Percentiles rank a stretch among this genome's conserved stretches.
phyloP scores from a whole-genome alignment of 2,329 filamentous ascomycete genomes.

The Chrysoporthe deuterocubensis region DNA sequence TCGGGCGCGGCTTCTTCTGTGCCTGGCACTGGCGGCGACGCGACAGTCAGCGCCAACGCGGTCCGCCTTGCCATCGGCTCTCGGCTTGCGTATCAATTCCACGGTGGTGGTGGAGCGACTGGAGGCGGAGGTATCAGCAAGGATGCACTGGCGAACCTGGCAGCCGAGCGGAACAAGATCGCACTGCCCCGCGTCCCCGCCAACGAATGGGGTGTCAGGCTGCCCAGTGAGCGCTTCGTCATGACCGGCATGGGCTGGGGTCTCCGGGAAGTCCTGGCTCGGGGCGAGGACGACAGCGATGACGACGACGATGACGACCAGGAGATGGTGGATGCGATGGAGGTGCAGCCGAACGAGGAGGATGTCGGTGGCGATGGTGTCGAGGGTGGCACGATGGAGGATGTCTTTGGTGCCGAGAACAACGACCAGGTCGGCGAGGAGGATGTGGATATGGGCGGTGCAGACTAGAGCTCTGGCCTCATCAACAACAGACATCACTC shows the following conservation, averaged over 20 bases:
- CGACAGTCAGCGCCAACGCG: slow-evolving; percentile 66
- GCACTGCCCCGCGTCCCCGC: slow-evolving; percentile 65
- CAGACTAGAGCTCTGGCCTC: slow-evolving; percentile 34
- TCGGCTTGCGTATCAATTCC: slow-evolving; percentile 71
- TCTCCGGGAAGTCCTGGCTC: slow-evolving; percentile 61
- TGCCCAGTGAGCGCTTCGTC: slow-evolving; percentile 71
- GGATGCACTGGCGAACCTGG: slow-evolving; percentile 78
- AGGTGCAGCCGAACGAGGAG: slow-evolving; percentile 42
- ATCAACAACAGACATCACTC: slow-evolving; percentile 4
- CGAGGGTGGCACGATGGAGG: slow-evolving; percentile 58
- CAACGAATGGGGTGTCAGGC: slow-evolving; percentile 69
- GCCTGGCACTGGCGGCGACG: slow-evolving; percentile 51
- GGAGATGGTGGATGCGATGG: slow-evolving; percentile 52
- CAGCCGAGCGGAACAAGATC: slow-evolving; percentile 70
- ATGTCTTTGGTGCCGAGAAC: slow-evolving; percentile 44
- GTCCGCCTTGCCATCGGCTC: slow-evolving; percentile 74
- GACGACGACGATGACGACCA: slow-evolving; percentile 44
- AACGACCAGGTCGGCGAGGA: slow-evolving; percentile 32
- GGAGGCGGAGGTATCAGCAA: slow-evolving; percentile 62
- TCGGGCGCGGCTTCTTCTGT: slow-evolving; percentile 54
- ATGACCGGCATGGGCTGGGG: slow-evolving; percentile 69
- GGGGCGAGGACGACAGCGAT: slow-evolving; percentile 46
- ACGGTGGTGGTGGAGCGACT: slow-evolving; percentile 53
- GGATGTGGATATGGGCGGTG: slow-evolving; percentile 40
- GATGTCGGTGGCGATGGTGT: slow-evolving; percentile 52